Conservation (phyloP, 139 green algal species). For the Microglena sp. region DNA sequence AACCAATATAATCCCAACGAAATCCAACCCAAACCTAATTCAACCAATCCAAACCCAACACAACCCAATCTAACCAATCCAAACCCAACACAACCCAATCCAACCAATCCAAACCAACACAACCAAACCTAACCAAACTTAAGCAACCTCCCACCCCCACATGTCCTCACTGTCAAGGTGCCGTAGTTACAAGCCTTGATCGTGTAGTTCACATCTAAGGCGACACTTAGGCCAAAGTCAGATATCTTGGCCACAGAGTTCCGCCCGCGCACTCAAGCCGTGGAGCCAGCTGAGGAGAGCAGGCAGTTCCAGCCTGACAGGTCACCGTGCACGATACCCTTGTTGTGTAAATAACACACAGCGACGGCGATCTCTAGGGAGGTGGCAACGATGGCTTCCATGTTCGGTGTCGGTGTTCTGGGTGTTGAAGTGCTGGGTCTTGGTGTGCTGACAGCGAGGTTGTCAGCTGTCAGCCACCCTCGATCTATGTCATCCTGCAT, state of each 20-base stretch:
- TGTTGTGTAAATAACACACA: constrained; percentile 41
- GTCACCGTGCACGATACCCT: constrained; percentile 56
- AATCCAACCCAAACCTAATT: no score
- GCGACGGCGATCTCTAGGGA: constrained; percentile 18
- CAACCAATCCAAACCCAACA: no score
- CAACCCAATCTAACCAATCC: no score
- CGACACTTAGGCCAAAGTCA: constrained; percentile 54
- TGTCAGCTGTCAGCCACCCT: no score
- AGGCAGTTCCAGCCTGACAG: constrained; percentile 59
- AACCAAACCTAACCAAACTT: no score
- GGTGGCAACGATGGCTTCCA: constrained; percentile 16
- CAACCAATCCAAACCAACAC: no score
- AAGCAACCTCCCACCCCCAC: no score
- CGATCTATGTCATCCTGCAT: no score
- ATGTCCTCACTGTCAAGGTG: constrained; percentile 22
- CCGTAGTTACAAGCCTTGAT: constrained; percentile 27
- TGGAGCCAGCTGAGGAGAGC: constrained; percentile 24
- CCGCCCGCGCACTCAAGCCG: not conserved
- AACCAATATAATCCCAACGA: no score
- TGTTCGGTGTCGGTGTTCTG: constrained; percentile 2
- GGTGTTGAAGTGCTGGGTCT: no score
- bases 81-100: no score
- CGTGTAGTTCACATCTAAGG: constrained; percentile 22
- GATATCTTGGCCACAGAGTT: constrained; percentile 52
- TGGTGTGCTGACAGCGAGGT: no score